phyloP scores from a whole-genome alignment of 2,329 filamentous ascomycete genomes.

The Hymenoscyphus scutula region DNA sequence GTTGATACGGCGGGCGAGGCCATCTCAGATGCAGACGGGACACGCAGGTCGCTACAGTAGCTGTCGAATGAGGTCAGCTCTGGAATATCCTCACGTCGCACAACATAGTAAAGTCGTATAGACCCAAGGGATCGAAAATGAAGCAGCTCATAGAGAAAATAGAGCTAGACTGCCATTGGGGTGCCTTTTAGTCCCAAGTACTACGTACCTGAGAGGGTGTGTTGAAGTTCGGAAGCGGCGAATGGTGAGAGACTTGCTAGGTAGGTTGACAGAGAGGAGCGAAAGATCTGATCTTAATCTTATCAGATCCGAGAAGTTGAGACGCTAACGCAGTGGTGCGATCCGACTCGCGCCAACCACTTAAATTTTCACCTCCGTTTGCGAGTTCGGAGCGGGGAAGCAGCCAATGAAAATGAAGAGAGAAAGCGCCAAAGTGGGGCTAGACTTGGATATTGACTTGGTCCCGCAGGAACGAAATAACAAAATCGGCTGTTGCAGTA shows the following conservation, averaged over 20 bases:
- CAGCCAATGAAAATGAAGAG: not conserved
- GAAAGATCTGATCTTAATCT: conserved; percentile 12
- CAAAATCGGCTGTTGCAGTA: too few species aligned
- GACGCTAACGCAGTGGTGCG: not conserved
- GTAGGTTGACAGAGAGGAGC: not conserved
- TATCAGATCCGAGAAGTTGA: conserved; percentile 13
- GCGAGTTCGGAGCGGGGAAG: conserved; percentile 16
- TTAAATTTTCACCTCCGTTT: not conserved
- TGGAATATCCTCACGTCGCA: not conserved
- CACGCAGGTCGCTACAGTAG: too few species aligned
- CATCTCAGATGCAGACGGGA: conserved; percentile 34
- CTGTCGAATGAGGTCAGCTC: conserved; percentile 10
- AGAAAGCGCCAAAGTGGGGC: too few species aligned
- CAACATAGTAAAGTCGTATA: not conserved
- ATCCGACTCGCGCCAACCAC: not conserved
- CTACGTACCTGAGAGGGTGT: not conserved
- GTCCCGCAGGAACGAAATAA: too few species aligned
- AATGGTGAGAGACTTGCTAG: not conserved
- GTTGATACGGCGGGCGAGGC: conserved; percentile 40
- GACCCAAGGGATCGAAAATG: not conserved
- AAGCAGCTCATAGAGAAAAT: not conserved
- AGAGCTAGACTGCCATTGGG: not conserved
- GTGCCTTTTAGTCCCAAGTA: not conserved
- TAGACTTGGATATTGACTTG: too few species aligned
- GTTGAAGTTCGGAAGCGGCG: not conserved